Base-by-base conservation (phyloP, 139 green algal species). In the Diplosphaera chodatii region DNA sequence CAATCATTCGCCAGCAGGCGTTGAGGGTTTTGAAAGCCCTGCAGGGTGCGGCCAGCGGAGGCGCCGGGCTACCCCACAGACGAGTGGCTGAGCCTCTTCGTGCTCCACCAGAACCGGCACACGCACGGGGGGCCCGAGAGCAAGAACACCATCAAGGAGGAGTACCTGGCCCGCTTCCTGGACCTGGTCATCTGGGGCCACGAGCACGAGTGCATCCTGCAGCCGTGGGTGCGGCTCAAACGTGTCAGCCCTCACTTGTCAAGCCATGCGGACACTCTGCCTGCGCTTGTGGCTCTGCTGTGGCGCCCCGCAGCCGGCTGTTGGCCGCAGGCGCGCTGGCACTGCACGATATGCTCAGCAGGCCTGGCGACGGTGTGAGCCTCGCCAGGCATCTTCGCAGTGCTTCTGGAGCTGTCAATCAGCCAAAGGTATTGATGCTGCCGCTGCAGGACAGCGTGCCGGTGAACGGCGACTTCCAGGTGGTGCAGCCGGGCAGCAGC, bases 181-280 rank as follows among this genome's bases (percentile, higher is more conserved):
- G 95, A 99, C 85, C 75, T 98, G 28, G 88, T 98, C 13, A 67
- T 99, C 16, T 99, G 95, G 95, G 95, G 95, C 1, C 95, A 99
- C 79, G 95, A 99, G 82, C 95, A 99, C 78, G 94, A 99, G 86
- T 98, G 91, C 87, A 83, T 87, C 40, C 55, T 81, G 0, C 84
- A 96, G 8, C 72, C 85, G 22, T 75, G 89, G 86, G 85, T 87
- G 56, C 67, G 72, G 40, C 59, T 23, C 30, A 63, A 80, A n/a
- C n/a, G n/a, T n/a, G n/a, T n/a, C n/a, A n/a, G n/a, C n/a, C n/a
- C n/a, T n/a, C n/a, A n/a, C n/a, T n/a, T n/a, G n/a, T n/a, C n/a
- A n/a, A n/a, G n/a, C n/a, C n/a, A n/a, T n/a, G n/a, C n/a, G n/a
- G n/a, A n/a, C n/a, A n/a, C n/a, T n/a, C n/a, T n/a, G n/a, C n/a